A percentile compares a stretch with the other conserved stretches of the same genome.
These are phyloP conservation scores for Saraca asoca DNA, from an alignment of 331 rosid species.

Conservation along the genomic window DNA sequence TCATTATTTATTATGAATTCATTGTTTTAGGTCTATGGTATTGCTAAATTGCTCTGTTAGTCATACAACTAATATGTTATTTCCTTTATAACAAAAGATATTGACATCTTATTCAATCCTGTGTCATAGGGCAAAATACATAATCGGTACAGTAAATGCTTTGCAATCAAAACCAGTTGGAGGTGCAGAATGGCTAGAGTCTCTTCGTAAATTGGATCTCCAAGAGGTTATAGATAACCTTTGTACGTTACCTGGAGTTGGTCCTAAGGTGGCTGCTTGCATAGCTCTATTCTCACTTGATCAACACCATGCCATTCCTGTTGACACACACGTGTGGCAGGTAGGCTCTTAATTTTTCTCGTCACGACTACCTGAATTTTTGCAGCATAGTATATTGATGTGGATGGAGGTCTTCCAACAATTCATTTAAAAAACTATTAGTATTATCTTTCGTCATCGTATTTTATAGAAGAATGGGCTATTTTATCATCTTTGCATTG, in stretches of 20 bases:
- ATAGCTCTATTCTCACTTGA: constrained; percentile 93
- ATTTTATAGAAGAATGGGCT: too few species aligned
- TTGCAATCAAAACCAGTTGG: constrained; percentile 72
- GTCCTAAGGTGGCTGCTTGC: constrained; percentile 98
- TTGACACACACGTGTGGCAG: constrained; percentile 96
- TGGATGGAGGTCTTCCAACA: not conserved
- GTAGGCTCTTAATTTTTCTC: constrained; percentile 41
- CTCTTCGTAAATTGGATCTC: constrained; percentile 71
- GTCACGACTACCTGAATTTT: not conserved
- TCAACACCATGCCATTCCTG: constrained; percentile 95
- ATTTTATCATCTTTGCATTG: not conserved
- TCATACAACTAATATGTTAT: not conserved
- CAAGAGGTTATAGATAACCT: constrained; percentile 66
- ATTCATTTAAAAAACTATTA: too few species aligned
- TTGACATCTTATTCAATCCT: not conserved
- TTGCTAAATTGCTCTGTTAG: not conserved
- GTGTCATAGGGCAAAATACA: constrained; percentile 70
- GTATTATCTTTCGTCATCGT: too few species aligned
- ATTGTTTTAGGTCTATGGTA: not conserved
- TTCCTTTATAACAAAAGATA: not conserved
- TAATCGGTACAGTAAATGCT: constrained; percentile 63
- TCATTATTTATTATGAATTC: constrained; percentile 14
- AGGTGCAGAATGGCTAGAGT: constrained; percentile 78
- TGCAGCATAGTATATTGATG: not conserved
- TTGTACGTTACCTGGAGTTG: constrained; percentile 80